These are phyloP conservation scores for Curvularia sp. DNA, from an alignment of 2,329 filamentous ascomycete genomes.

Conservation along the genomic window DNA sequence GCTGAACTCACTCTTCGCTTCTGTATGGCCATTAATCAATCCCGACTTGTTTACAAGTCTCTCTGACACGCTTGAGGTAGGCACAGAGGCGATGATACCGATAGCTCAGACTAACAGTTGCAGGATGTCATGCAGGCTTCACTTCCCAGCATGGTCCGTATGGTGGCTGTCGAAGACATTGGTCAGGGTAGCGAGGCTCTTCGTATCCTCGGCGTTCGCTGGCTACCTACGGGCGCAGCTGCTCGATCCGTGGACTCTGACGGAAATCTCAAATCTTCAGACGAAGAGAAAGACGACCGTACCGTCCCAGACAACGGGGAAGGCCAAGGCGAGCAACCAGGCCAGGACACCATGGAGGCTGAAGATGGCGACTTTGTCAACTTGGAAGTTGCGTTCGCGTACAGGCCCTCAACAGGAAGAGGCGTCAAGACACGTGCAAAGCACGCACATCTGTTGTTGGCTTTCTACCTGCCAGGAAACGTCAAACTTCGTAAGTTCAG, in stretches of 20 bases:
- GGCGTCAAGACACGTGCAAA: slow-evolving; percentile 69
- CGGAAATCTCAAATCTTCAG: slow-evolving; percentile 62
- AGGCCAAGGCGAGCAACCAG: slow-evolving; percentile 43
- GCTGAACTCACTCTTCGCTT: slow-evolving; percentile 72
- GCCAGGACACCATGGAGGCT: slow-evolving; percentile 66
- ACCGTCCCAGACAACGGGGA: slow-evolving; percentile 57
- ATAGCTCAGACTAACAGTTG: slow-evolving; percentile 19
- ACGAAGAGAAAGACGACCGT: slow-evolving; percentile 60
- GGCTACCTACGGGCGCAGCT: slow-evolving; percentile 75
- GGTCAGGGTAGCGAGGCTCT: slow-evolving; percentile 76
- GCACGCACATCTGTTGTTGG: slow-evolving; percentile 75
- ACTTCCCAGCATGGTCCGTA: slow-evolving; percentile 71
- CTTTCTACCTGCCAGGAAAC: slow-evolving; percentile 70
- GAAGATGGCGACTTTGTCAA: slow-evolving; percentile 82
- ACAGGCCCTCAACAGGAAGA: slow-evolving; percentile 68
- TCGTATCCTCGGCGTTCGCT: slow-evolving; percentile 73
- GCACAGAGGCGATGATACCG: background rate
- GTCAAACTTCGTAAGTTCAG: slow-evolving; percentile 58
- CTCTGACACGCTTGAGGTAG: slow-evolving; percentile 70
- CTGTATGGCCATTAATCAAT: slow-evolving; percentile 78
- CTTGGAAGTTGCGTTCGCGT: slow-evolving; percentile 76
- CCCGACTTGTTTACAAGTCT: slow-evolving; percentile 75
- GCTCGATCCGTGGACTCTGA: slow-evolving; percentile 66
- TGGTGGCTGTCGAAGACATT: slow-evolving; percentile 78
- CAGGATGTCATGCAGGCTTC: slow-evolving; percentile 80